Conservation (phyloP, 352 stramenopile species). For the Globisporangium recalcitrans region DNA sequence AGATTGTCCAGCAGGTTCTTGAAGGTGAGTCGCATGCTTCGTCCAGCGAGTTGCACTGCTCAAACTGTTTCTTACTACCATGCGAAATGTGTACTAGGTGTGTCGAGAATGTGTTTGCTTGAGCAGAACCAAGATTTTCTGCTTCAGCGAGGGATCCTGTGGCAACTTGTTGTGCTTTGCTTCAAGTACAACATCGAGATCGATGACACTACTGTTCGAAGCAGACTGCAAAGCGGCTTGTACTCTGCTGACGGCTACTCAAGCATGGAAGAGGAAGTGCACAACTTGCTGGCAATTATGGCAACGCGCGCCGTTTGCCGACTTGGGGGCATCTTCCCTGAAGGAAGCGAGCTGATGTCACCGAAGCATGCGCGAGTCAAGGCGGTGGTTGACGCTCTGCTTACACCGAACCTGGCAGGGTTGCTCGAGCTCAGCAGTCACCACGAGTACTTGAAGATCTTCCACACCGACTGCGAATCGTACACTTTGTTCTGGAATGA, state of each 20-base stretch:
- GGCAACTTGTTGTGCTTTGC: constrained; percentile 66
- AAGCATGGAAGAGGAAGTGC: constrained; percentile 38
- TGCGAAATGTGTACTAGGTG: constrained; percentile 23
- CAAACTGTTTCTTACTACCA: neutral
- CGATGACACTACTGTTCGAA: constrained; percentile 43
- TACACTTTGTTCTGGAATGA: constrained; percentile 81
- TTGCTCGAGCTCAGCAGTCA: constrained; percentile 61
- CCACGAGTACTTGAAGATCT: constrained; percentile 81
- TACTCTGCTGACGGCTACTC: constrained; percentile 37
- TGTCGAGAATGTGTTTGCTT: constrained; percentile 55
- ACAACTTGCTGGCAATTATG: constrained; percentile 78
- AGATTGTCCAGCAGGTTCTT: constrained; percentile 68
- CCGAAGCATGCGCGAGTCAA: constrained; percentile 41
- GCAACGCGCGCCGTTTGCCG: constrained; percentile 58
- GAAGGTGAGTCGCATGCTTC: constrained; percentile 39
- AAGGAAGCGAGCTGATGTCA: constrained; percentile 42
- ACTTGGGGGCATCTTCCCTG: constrained; percentile 53
- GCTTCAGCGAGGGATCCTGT: constrained; percentile 47
- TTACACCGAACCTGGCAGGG: constrained; percentile 70
- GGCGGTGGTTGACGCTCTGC: constrained; percentile 40
- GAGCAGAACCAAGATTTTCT: constrained; percentile 57
- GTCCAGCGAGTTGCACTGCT: neutral
- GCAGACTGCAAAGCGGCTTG: constrained; percentile 32
- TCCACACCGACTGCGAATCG: constrained; percentile 69
- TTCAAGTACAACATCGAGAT: constrained; percentile 61